Evolutionary conservation across 2,329 filamentous ascomycete species (phyloP), one percentile per base, ranked within the genome.

Genomic region (Fusarium irregulare): DNA sequence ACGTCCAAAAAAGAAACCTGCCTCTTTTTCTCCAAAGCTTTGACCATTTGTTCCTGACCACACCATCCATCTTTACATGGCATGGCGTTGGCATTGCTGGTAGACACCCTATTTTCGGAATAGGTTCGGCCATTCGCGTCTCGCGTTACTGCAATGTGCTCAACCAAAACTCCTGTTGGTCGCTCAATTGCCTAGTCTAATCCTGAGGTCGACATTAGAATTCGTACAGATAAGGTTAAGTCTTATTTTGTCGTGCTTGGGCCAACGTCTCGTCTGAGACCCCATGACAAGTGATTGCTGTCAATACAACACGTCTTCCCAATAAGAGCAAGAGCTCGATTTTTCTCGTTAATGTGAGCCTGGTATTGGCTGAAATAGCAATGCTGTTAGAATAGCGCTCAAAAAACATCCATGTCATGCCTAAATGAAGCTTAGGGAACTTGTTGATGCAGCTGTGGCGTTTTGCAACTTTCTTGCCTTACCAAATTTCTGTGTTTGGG

Each of bases 1-100:
- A 45, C 37, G 37, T 63, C 28, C 28, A 48, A 58, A 68, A 68
- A 32, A 69, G 54, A 68, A 56, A 57, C 48, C 56, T 46, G 41
- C 34, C 25, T 40, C 56, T 48, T 30, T 60, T 60, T 64, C 51
- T 54, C n/a, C 23, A 32, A 62, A 73, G 72, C 72, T 70, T 50
- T 62, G 70, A 30, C 72, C 64, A 70, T 60, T 68, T 72, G 62
- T 70, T 74, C 69, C 48, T 62, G 42, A 28, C 50, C 57, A 44
- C 40, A 37, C 34, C 34, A 37, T 37, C 32, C 49, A 53, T 51
- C 32, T 51, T 67, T 27, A 46, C 45, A 53, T 59, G 45, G 46
- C 27, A 44, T 45, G 32, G 56, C 23, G 44, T 64, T 45, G 32
- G 56, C 23, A 42, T 64, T 56, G 58, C 60, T 60, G 45, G 64